These are phyloP conservation scores for Fomitopsis serialis DNA, from an alignment of 768 basidiomycete genomes.

Conservation along the genomic window DNA sequence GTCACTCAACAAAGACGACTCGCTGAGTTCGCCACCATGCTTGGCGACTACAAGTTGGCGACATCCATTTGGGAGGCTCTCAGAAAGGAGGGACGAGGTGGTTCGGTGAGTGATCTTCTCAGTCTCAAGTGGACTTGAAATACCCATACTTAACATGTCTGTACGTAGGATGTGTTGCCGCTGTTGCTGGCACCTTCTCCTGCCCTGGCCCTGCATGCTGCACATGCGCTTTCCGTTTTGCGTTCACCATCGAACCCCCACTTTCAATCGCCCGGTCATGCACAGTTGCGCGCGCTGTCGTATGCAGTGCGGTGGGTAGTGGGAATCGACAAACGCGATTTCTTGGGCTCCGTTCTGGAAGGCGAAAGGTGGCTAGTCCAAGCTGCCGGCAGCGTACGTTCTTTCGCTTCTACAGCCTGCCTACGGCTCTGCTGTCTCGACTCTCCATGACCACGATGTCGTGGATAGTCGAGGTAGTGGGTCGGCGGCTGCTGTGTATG, in stretches of 20 bases:
- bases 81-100: constrained; percentile 82
- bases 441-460: background rate
- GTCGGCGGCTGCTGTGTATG: background rate
- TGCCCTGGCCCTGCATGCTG: constrained; percentile 52
- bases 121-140: background rate
- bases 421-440: constrained; percentile 16
- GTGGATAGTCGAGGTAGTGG: background rate
- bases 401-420: background rate
- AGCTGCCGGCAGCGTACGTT: constrained; percentile 76
- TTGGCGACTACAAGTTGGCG: constrained; percentile 88
- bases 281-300: constrained; percentile 62
- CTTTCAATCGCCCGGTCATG: constrained; percentile 50
- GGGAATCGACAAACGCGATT: constrained; percentile 53
- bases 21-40: constrained; percentile 90
- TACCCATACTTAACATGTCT: background rate
- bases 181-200: constrained; percentile 65
- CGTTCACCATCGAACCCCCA: constrained; percentile 26
- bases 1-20: constrained; percentile 78
- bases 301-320: constrained; percentile 77
- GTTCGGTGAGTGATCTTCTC: constrained; percentile 53
- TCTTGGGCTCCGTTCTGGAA: constrained; percentile 51
- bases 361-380: constrained; percentile 85
- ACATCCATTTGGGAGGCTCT: constrained; percentile 79
- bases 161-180: constrained; percentile 72
- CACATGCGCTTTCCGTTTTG: constrained; percentile 50